Evolutionary conservation across 768 basidiomycete genomes (phyloP).

Genomic region (Phylloporus sp.): DNA sequence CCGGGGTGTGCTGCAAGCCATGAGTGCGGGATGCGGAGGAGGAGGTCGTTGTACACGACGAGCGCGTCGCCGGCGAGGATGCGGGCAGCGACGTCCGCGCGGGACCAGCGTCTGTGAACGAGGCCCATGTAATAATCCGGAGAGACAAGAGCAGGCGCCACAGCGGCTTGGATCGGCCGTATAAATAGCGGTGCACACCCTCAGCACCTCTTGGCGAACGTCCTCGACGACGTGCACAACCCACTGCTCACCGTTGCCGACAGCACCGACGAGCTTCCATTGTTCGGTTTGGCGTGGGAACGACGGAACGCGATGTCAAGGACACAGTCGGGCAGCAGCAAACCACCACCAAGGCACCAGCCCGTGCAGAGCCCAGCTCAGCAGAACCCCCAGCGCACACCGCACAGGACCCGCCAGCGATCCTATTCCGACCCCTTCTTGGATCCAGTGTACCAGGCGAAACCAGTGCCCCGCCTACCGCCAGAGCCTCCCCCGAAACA

Average conservation of each 20-base stretch:
- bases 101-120: constrained; percentile 35
- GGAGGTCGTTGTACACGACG: constrained; percentile 64
- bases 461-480: constrained; percentile 41
- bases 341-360: constrained; percentile 24
- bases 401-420: constrained; percentile 37
- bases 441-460: constrained; percentile 33
- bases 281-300: constrained; percentile 24
- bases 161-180: constrained; percentile 6
- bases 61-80: constrained; percentile 75
- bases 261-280: constrained; percentile 5
- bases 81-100: constrained; percentile 59
- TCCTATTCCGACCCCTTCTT: constrained; percentile 54
- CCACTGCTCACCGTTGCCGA: constrained; percentile 6
- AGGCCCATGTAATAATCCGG: constrained; percentile 27
- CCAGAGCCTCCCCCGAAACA: constrained; percentile 33
- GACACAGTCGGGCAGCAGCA: constrained; percentile 13
- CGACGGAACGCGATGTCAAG: constrained; percentile 18
- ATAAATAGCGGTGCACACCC: constrained; percentile 23
- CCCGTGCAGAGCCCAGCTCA: constrained; percentile 5
- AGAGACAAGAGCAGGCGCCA: not conserved
- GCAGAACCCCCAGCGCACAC: constrained; percentile 21
- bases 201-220: constrained; percentile 1
- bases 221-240: constrained; percentile 2
- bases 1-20: constrained; percentile 93
- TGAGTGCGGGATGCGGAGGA: constrained; percentile 59